Base-by-base conservation (phyloP, 805 yeast genomes). In the Pichia scutulata region DNA sequence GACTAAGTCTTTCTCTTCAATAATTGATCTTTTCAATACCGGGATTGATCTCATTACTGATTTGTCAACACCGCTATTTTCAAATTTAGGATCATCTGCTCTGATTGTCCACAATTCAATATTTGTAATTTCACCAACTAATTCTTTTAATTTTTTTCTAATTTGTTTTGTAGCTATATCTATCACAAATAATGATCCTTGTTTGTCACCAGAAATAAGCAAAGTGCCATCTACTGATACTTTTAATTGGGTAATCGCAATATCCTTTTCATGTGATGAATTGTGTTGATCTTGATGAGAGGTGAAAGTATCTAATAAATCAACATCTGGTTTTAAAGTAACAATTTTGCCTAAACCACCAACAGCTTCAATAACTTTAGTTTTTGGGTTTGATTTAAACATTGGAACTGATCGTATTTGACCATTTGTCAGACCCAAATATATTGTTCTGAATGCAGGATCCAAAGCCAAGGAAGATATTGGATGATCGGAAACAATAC, bases 361-460 rank as follows among this genome's bases (percentile, higher is more conserved):
- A n/a, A 77, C 73, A 3, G 80, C 70, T 58, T 80, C 86, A 52
- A 82, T 67, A 5, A 67, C 56, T 13, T 71, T 68, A 1, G 60
- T 56, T 19, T 65, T 63, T 13, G 68, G 62, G 23, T 75, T 71
- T 0, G 57, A 47, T 26, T 55, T 53, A 39, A 74, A 81, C 45
- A 86, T 64, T 9, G 82, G 77, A 6, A 86, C 73, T 37, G 70
- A 63, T 53, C 83, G 71, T 41, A 88, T 75, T 14, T 68, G 58
- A 13, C 96, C 97, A 53, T 79, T 74, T 2, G 67, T 59, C 16
- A 84, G 66, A 1, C 96, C 97, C 8, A 77, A 78, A 61, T 85
- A 92, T 1, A 86, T 51, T 2, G 81, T 74, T 58, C 98, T 73
- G 59, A 82, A 87, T 0, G 90, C 88, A 1, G 95, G 89, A 64